Percentiles rank a stretch among this genome's conserved stretches.
These are phyloP conservation scores for Helicostylum pulchrum DNA, from an alignment of 192 early-diverging fungal genomes.

Conservation along the genomic window DNA sequence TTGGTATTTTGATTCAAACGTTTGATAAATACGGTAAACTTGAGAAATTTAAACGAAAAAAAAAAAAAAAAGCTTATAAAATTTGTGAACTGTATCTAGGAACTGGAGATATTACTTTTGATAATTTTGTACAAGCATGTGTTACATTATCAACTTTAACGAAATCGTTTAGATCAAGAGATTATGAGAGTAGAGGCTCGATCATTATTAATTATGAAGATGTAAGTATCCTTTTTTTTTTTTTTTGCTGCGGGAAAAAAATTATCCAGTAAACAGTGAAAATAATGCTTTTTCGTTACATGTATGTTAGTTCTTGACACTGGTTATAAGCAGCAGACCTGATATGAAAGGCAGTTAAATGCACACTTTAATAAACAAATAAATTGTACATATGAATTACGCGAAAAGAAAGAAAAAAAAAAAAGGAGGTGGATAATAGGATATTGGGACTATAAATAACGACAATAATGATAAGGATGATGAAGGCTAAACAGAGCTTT, in stretches of 20 bases:
- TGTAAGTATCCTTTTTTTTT: conserved; percentile 3
- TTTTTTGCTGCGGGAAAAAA: background rate
- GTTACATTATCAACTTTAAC: conserved; percentile 59
- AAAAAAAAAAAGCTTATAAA: too few species aligned
- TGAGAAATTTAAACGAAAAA: background rate
- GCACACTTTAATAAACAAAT: background rate
- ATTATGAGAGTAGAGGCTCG: conserved; percentile 54
- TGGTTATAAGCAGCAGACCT: conserved; percentile 7
- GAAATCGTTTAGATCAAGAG: conserved; percentile 51
- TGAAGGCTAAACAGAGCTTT: too few species aligned
- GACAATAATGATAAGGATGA: background rate
- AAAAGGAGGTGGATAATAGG: background rate
- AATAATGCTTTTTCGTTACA: background rate
- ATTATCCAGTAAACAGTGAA: too few species aligned
- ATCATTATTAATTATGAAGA: conserved; percentile 54
- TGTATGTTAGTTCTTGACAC: conserved; percentile 4
- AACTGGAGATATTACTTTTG: conserved; percentile 47
- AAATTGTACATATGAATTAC: background rate
- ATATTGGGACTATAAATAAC: background rate
- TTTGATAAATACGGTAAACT: conserved; percentile 46
- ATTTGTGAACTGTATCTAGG: background rate
- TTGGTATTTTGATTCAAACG: conserved; percentile 29
- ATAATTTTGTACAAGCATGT: conserved; percentile 63
- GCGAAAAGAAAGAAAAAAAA: too few species aligned
- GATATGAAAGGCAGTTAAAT: conserved; percentile 10